These are phyloP conservation scores for Microdochium bolleyi DNA, from an alignment of 2,329 filamentous ascomycete species.

Conservation along the genomic window DNA sequence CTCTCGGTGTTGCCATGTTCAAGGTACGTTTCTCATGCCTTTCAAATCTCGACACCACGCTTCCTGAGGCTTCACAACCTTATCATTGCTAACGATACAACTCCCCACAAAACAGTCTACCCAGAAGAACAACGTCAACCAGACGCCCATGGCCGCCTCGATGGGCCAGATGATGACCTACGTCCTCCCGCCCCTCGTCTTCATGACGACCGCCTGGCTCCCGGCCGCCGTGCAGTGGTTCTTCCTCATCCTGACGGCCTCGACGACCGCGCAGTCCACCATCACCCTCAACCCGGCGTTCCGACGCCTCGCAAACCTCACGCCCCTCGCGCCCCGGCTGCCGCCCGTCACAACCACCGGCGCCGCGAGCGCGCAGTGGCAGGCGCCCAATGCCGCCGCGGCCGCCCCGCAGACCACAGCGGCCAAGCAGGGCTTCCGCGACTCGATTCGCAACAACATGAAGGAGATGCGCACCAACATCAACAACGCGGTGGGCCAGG, in stretches of 20 bases:
- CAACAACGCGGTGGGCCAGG: constrained; percentile 7
- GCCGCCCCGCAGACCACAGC: no score
- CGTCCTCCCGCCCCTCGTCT: constrained; percentile 32
- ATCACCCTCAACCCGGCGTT: constrained; percentile 28
- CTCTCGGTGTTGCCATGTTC: constrained; percentile 48
- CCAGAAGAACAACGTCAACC: constrained; percentile 12
- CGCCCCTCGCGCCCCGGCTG: constrained; percentile 17
- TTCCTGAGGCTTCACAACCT: background rate
- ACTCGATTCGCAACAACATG: constrained; percentile 1
- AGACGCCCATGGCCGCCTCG: constrained; percentile 20
- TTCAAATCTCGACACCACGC: no score
- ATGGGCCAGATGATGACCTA: constrained; percentile 34
- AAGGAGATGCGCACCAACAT: constrained; percentile 6
- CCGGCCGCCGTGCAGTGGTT: constrained; percentile 41
- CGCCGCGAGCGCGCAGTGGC: constrained; percentile 15
- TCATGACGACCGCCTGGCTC: constrained; percentile 37
- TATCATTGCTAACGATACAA: constrained; percentile 2
- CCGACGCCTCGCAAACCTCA: constrained; percentile 29
- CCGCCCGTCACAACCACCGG: background rate
- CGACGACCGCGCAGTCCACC: constrained; percentile 23
- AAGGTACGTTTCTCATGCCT: constrained; percentile 35
- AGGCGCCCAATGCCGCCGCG: constrained; percentile 19
- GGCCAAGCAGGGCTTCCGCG: constrained; percentile 1
- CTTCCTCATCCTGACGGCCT: constrained; percentile 29
- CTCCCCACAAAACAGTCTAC: constrained; percentile 8